Evolutionary conservation across 371 early-diverging fungal genomes (phyloP), one percentile per base, ranked within the genome.

Genomic region (Coelomomyces lativittatus): DNA sequence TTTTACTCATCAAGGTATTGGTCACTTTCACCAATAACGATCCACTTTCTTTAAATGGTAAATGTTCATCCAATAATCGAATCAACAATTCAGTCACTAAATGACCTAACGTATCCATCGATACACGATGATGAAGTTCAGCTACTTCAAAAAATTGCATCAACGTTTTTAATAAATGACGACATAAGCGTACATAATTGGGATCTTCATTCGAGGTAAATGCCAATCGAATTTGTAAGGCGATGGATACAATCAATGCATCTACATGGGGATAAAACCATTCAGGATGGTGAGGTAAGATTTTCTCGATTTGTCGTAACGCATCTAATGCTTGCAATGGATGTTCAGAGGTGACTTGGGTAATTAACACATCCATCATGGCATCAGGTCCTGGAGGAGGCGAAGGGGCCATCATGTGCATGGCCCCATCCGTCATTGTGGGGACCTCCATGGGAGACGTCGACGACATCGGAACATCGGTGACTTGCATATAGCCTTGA

Each of bases 1-100:
- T 80, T 36, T 80, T 78, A 28, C 88, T 82, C 79, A 91, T 80
- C 28, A 88, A 67, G 17, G 83, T 73, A 59, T 91, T 92, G 47
- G 90, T 50, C 0, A 84, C 86, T 54, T 81, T 78, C 6, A 76
- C 67, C 14, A 88, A 55, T 45, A 77, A 78, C 10, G 63, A 62
- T 6, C 81, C 80, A 5, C 68, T 67, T 46, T 83, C 83, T 19
- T 71, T 49, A 4, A 59, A 51, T 30, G 75, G 66, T 55, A 86
- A 62, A 24, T 61, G 64, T 28, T 80, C 81, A 55, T 92, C 88
- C 35, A 89, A 53, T 34, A 91, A 54, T 2, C 88, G 72, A 40
- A 64, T 63, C 1, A 90, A 72, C 10, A 88, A 58, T 53, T 88
- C 86, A 24, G 78, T 68, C 7, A 89, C 55, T 24, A 85, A 59